Conservation (phyloP, 2,329 filamentous ascomycete species). For the Sporothrix dimorphospora region DNA sequence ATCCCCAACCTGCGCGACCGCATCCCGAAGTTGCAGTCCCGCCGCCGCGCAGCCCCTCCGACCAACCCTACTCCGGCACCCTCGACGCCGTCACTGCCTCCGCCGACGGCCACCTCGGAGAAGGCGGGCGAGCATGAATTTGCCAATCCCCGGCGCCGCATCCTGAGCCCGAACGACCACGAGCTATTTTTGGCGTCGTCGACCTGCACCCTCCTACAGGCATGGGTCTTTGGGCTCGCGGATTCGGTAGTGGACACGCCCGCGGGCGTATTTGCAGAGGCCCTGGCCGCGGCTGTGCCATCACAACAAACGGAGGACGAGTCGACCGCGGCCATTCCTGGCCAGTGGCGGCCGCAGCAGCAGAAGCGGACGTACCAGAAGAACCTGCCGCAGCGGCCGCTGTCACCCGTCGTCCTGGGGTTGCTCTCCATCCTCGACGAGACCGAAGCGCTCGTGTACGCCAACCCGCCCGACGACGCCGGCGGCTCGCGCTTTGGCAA, state of each 20-base stretch:
- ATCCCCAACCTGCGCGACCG: conserved; percentile 58
- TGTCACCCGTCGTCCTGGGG: conserved; percentile 65
- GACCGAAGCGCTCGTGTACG: conserved; percentile 66
- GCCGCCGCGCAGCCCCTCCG: conserved; percentile 56
- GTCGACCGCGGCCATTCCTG: not conserved
- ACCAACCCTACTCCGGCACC: conserved; percentile 68
- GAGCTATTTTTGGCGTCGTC: conserved; percentile 77
- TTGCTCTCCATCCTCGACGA: conserved; percentile 72
- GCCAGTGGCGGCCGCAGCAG: conserved; percentile 24
- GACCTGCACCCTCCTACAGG: conserved; percentile 73
- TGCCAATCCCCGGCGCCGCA: conserved; percentile 71
- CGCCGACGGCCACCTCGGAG: conserved; percentile 62
- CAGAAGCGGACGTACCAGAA: conserved; percentile 28
- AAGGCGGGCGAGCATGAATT: conserved; percentile 53
- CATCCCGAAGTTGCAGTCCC: conserved; percentile 70
- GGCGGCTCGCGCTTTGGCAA: conserved; percentile 93
- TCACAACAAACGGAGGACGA: not conserved
- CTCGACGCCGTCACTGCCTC: conserved; percentile 72
- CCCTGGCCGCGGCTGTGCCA: not conserved
- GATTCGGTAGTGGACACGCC: conserved; percentile 74
- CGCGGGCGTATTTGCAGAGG: conserved; percentile 40
- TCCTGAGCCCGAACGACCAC: conserved; percentile 80
- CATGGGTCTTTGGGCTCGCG: conserved; percentile 84
- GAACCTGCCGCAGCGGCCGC: conserved; percentile 42
- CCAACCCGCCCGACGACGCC: conserved; percentile 80